A percentile compares a stretch with the other conserved stretches of the same genome.
These are phyloP conservation scores for Mycena olivaceomarginata DNA, from an alignment of 768 basidiomycete genomes.

Conservation along the genomic window DNA sequence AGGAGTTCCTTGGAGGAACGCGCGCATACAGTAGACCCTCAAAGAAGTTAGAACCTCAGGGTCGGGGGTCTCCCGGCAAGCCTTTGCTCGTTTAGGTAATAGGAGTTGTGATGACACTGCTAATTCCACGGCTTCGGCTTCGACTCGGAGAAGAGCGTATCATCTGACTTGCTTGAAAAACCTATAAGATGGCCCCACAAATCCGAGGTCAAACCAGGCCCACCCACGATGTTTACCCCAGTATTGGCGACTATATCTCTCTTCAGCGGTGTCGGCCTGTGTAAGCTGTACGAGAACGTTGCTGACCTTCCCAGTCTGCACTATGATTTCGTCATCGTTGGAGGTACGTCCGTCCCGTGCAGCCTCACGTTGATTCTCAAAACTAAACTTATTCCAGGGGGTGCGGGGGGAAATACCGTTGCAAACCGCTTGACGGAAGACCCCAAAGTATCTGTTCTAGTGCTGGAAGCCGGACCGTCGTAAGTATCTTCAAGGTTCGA, in stretches of 20 bases:
- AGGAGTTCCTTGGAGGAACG: not conserved
- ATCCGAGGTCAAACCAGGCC: conserved; percentile 13
- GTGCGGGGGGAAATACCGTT: conserved; percentile 3
- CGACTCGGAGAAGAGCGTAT: conserved; percentile 17
- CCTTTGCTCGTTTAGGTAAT: not conserved
- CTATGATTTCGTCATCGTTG: conserved; percentile 30
- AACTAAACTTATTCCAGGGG: not conserved
- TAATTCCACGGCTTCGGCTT: conserved; percentile 12
- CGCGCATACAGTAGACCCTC: not conserved
- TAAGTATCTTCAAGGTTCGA: conserved; percentile 8
- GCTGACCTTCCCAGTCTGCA: conserved; percentile 26
- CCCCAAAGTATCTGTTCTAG: conserved; percentile 8
- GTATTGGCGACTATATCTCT: conserved; percentile 18
- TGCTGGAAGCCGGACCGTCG: conserved; percentile 29
- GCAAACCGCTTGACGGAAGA: conserved; percentile 21
- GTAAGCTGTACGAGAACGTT: conserved; percentile 23
- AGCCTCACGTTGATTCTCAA: not conserved
- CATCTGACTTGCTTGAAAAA: not conserved
- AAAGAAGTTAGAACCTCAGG: too few species aligned
- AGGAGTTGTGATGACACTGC: conserved; percentile 2
- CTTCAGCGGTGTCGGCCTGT: conserved; percentile 24
- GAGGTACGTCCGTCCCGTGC: conserved; percentile 12
- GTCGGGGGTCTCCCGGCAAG: not conserved
- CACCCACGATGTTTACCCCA: conserved; percentile 14
- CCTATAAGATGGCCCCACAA: conserved; percentile 10